Base-by-base conservation (phyloP, 139 green algal genomes). In the Tetradesmus lagerheimii region DNA sequence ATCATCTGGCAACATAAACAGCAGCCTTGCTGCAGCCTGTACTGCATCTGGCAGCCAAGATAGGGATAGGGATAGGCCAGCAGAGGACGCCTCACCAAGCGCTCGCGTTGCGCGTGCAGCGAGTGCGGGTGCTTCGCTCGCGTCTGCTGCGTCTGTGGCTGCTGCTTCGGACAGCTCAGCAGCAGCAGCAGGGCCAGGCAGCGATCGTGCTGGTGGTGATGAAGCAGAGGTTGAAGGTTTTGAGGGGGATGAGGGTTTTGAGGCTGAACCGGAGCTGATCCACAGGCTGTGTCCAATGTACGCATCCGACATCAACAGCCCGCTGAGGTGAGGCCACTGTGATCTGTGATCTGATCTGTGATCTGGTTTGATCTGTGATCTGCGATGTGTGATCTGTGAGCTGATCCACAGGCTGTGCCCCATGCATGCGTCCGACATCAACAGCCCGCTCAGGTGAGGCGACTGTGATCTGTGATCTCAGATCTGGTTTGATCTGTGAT, bases 281-380 rank as follows among this genome's bases (percentile, higher is more conserved):
- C 94, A 97, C 92, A 90, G 95, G 20, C 92, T 98, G 50, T 98
- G 95, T 90, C 96, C 96, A 53, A 97, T 94, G 29, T 99, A 99
- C 86, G 97, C 98, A 34, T 94, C 96, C n/a, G 95, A 98, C 93
- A 96, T 99, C 79, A 98, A 99, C 94, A 98, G 96, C 15, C 97
- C 97, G 2, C 93, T 98, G 86, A 93, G 98, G 80, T 85, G 43
- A 53, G 77, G 34, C 23, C 31, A 4, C 31, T 29, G 1, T 0
- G 31, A 12, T 2, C 20, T 41, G 31, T 79, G 71, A 16, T 37
- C 35, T 12, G 71, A 3, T 79, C 66, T 38, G 66, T 34, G 27
- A 34, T 78, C n/a, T n/a, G n/a, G 62, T n/a, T 75, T 86, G 41
- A 71, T 90, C 3, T 38, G 43, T 5, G 71, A 91, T 34, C 47